Base-by-base conservation (phyloP, 1,139 yeast species). In the Geotrichum restrictum region DNA sequence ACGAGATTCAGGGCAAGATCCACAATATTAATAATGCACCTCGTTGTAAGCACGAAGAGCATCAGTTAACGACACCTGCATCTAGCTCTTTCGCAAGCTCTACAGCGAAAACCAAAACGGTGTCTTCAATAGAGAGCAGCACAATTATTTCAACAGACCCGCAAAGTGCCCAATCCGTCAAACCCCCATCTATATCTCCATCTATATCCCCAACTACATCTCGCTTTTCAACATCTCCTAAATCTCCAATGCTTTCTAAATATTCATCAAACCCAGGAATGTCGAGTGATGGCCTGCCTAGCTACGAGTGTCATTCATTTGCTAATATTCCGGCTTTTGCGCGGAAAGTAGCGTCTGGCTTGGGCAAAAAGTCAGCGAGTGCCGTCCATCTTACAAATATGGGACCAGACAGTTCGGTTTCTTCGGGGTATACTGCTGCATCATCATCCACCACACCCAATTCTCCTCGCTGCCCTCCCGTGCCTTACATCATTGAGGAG, bases 1-100 rank as follows among this genome's bases (percentile, higher is more conserved):
- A 43, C 32, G 19, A 43, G 27, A 32, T 43, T 18, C 45, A 46
- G 24, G 32, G 14, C 32, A 38, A 39, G 18, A 32, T 18, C 38
- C 31, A 14, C 33, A 32, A n/a, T 14, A n/a, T n/a, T n/a, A 18
- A 29, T 21, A 46, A 42, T 34, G 24, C 39, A 14, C 63, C 59
- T 43, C 62, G 58, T 33, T 54, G 61, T 41, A 60, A 60, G 45
- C 57, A 61, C 53, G 60, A 59, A 50, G 51, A 53, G 34, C 64
- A 59, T 41, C 61, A 59, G 40, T 27, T 59, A 3, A 24, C 29
- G 7, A 24, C 5, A 24, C 8, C 43, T 27, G 43, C 43, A 8
- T n/a, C 11, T 3, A 18, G 21, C 29, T 24, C 29, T 24, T 5
- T 24, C 29, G 5, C 29, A 24, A 8, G 29, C 29, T 24, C 29